A percentile compares a stretch with the other conserved stretches of the same genome.
Evolutionary conservation across 176 grass and related monocot species (phyloP).

Genomic region (Leersia perrieri): DNA sequence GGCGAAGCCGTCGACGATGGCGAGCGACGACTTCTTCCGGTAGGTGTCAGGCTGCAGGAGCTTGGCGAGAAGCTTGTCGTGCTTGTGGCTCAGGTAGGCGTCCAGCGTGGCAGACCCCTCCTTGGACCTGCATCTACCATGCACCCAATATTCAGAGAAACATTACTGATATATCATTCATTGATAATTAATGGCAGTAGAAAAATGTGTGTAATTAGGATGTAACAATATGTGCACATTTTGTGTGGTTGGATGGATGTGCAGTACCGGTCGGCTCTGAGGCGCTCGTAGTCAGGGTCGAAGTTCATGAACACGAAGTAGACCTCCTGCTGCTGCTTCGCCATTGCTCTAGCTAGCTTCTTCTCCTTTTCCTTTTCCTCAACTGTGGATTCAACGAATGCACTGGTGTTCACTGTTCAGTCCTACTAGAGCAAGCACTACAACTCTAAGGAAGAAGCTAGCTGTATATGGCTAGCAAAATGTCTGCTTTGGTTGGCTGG

Average conservation of each 20-base stretch:
- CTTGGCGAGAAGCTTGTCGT: conserved; percentile 75
- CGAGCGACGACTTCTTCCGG: conserved; percentile 76
- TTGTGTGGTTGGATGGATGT: neutral
- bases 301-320: conserved; percentile 99
- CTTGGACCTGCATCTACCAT: conserved; percentile 52
- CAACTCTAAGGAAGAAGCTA: neutral
- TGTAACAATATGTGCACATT: neutral
- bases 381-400: neutral
- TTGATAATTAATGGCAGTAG: neutral
- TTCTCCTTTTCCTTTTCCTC: neutral
- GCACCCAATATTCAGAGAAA: neutral
- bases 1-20: conserved; percentile 94
- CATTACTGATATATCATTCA: neutral
- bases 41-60: conserved; percentile 66
- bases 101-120: conserved; percentile 70
- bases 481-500: conserved; percentile 15
- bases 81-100: conserved; percentile 83
- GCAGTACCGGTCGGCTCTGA: conserved; percentile 64
- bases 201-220: neutral
- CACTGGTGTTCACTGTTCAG: neutral
- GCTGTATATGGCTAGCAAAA: neutral
- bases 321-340: conserved; percentile 61
- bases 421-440: neutral
- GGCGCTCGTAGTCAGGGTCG: conserved; percentile 79
- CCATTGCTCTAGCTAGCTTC: conserved; percentile 43